These are phyloP conservation scores for Podospora pseudocomata DNA, from an alignment of 495 filamentous ascomycete species.

Conservation along the genomic window DNA sequence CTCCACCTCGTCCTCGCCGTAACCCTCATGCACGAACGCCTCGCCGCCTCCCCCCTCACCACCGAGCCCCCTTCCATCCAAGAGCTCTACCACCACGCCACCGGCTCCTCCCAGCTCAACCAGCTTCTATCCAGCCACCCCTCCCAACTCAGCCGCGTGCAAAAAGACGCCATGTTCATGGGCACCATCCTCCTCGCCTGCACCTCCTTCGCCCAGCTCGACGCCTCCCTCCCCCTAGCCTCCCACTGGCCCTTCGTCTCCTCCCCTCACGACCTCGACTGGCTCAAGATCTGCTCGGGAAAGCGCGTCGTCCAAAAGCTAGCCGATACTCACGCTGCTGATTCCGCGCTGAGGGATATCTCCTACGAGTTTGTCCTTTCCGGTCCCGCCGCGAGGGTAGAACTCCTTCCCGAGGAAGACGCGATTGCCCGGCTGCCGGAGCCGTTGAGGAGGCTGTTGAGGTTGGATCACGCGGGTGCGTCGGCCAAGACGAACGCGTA, in stretches of 20 bases:
- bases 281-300: slow-evolving; percentile 35
- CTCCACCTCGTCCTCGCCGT: slow-evolving; percentile 40
- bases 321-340: slow-evolving; percentile 18
- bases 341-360: slow-evolving; percentile 12
- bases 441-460: slow-evolving; percentile 9
- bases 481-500: slow-evolving; percentile 14
- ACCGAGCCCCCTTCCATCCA: slow-evolving; percentile 4
- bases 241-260: slow-evolving; percentile 39
- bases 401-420: neutral
- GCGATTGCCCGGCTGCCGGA: slow-evolving; percentile 10
- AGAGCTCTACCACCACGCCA: slow-evolving; percentile 35
- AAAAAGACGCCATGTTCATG: slow-evolving; percentile 40
- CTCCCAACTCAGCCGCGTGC: slow-evolving; percentile 18
- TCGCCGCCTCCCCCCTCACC: slow-evolving; percentile 15
- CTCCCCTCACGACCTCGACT: slow-evolving; percentile 30
- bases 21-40: slow-evolving; percentile 38
- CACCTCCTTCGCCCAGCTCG: slow-evolving; percentile 34
- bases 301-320: slow-evolving; percentile 21
- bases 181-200: slow-evolving; percentile 36
- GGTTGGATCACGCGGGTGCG: slow-evolving; percentile 4
- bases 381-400: neutral
- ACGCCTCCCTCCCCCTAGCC: slow-evolving; percentile 25
- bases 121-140: slow-evolving; percentile 28
- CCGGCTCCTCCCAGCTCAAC: slow-evolving; percentile 38
- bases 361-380: neutral